Percentiles rank a stretch among this genome's conserved stretches.
These are phyloP conservation scores for Corymbia calophylla DNA, from an alignment of 441 rosid species.

Conservation along the genomic window DNA sequence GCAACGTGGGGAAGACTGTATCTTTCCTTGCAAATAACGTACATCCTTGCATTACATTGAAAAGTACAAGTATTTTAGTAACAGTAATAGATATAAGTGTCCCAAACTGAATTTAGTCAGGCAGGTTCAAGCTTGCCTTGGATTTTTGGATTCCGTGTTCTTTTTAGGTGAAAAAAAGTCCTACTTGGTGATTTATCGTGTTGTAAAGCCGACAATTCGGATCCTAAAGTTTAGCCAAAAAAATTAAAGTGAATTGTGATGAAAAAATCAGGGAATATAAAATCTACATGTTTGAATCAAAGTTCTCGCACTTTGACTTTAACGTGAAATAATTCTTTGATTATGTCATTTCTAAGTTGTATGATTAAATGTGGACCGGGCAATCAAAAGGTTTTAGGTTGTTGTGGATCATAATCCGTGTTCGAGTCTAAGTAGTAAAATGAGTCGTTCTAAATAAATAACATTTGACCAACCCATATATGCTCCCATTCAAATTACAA, in stretches of 20 bases:
- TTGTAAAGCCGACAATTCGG: not conserved
- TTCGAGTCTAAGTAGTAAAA: not conserved
- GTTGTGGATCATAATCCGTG: not conserved
- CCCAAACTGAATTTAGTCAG: not conserved
- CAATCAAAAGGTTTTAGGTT: not conserved
- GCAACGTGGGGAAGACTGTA: not conserved
- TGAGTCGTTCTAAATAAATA: no score
- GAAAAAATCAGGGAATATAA: no score
- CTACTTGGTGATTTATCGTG: not conserved
- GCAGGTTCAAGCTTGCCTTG: not conserved
- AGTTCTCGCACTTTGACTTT: not conserved
- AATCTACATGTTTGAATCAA: no score
- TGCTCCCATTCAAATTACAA: no score
- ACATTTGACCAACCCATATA: no score
- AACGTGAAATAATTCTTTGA: not conserved
- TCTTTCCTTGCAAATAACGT: not conserved
- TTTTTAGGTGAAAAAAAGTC: not conserved
- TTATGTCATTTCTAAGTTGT: not conserved
- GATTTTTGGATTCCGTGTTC: not conserved
- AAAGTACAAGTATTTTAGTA: not conserved
- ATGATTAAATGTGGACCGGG: not conserved
- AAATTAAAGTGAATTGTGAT: not conserved
- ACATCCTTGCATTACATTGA: not conserved
- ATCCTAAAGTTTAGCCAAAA: not conserved
- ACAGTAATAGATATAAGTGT: not conserved